These are phyloP conservation scores for Fremontodendron californicum DNA, from an alignment of 345 rosid species.

Conservation along the genomic window DNA sequence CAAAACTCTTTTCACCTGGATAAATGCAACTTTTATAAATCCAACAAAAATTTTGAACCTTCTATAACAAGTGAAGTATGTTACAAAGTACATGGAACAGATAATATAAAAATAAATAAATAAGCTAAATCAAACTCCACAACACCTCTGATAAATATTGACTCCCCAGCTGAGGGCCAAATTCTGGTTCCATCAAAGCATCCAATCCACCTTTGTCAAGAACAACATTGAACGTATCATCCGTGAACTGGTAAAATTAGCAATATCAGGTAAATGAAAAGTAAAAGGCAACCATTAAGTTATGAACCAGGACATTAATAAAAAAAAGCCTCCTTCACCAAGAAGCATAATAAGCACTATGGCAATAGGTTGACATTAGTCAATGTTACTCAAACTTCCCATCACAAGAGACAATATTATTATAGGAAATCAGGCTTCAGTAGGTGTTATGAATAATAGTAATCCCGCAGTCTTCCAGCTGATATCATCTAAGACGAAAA, in stretches of 20 bases:
- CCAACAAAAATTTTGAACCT: neutral
- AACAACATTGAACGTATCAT: constrained; percentile 55
- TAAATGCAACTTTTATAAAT: constrained; percentile 7
- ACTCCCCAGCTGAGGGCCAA: constrained; percentile 64
- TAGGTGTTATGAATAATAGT: neutral
- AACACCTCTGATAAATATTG: constrained; percentile 79
- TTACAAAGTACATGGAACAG: neutral
- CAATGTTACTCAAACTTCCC: neutral
- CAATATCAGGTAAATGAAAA: neutral
- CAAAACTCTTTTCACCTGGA: constrained; percentile 76
- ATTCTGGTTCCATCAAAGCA: constrained; percentile 95
- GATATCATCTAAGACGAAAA: neutral
- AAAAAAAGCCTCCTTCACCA: neutral
- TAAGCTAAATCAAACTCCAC: neutral
- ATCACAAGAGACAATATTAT: neutral
- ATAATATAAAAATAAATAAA: neutral
- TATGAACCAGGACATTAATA: neutral
- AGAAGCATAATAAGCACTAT: neutral
- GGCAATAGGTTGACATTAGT: neutral
- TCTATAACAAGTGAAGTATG: neutral
- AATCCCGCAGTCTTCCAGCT: neutral
- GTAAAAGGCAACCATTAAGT: neutral
- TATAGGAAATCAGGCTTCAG: neutral
- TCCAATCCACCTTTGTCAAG: constrained; percentile 96
- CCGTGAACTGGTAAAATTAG: constrained; percentile 44